Conservation (phyloP, 108 stramenopile species). For the Cyclotella sp. region DNA sequence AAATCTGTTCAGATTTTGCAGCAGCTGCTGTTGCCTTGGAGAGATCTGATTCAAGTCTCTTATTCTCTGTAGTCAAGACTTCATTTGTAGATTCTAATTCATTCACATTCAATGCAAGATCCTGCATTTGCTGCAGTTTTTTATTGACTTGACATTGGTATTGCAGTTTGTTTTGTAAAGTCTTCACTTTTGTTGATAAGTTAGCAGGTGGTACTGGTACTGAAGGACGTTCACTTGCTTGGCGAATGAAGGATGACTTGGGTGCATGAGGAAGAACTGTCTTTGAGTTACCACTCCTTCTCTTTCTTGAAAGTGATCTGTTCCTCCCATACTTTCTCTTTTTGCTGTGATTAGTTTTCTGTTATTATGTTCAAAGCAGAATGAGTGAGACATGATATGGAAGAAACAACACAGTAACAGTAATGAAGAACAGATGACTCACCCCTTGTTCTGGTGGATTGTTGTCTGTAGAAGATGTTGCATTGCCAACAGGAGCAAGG, state of each 20-base stretch:
- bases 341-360: not conserved
- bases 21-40: not conserved
- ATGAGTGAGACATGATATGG: no score
- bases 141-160: not conserved
- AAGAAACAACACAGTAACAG: no score
- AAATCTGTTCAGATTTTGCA: not conserved
- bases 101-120: no score
- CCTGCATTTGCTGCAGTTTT: no score
- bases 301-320: not conserved
- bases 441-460: no score
- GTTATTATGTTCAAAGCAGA: not conserved
- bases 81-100: no score
- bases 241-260: not conserved
- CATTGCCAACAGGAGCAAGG: no score
- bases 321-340: not conserved
- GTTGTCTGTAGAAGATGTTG: no score
- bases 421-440: no score
- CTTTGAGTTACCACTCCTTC: not conserved
- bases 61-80: no score
- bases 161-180: not conserved
- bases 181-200: not conserved
- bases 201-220: no score
- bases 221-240: no score
- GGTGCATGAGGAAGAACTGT: not conserved
- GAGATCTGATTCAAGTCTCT: not conserved